Conservation (phyloP, 2,329 filamentous ascomycete genomes). For the Sphaerulina musiva region DNA sequence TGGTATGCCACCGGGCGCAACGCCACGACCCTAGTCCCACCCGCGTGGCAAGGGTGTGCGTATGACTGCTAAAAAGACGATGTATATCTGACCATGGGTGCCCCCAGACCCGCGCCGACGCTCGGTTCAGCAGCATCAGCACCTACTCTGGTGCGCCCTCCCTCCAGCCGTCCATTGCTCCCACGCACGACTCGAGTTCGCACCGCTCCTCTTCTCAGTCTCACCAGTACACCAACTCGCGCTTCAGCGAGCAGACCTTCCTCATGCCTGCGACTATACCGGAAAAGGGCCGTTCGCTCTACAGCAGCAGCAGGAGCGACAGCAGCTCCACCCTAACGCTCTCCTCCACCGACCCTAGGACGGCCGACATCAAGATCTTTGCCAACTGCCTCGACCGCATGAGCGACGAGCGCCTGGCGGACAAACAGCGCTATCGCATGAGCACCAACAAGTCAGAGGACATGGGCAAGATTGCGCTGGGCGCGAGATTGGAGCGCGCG, state of each 20-base stretch:
- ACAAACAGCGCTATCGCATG: slow-evolving; percentile 72
- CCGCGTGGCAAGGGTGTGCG: not conserved
- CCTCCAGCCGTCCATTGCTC: slow-evolving; percentile 46
- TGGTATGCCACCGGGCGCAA: slow-evolving; percentile 2
- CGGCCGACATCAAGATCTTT: slow-evolving; percentile 65
- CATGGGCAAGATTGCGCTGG: slow-evolving; percentile 77
- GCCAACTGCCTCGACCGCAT: slow-evolving; percentile 76
- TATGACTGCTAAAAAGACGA: not conserved
- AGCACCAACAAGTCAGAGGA: slow-evolving; percentile 73
- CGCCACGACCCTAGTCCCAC: not conserved
- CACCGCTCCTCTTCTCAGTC: slow-evolving; percentile 25
- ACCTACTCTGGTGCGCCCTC: slow-evolving; percentile 48
- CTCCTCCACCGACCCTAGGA: slow-evolving; percentile 43
- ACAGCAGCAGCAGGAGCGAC: slow-evolving; percentile 14
- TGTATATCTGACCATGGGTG: slow-evolving; percentile 6
- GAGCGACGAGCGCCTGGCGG: slow-evolving; percentile 72
- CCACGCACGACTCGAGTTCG: slow-evolving; percentile 33
- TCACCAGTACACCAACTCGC: slow-evolving; percentile 17
- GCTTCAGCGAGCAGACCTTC: slow-evolving; percentile 22
- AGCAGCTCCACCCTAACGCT: slow-evolving; percentile 26
- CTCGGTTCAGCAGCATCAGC: slow-evolving; percentile 47
- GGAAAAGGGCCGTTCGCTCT: slow-evolving; percentile 17
- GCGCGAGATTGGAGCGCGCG: slow-evolving; percentile 84
- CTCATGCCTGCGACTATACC: slow-evolving; percentile 19
- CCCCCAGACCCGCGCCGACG: slow-evolving; percentile 24